A percentile compares a stretch with the other conserved stretches of the same genome.
phyloP scores from a whole-genome alignment of 2,329 filamentous ascomycete species.

The Aspergillus puulaauensis region DNA sequence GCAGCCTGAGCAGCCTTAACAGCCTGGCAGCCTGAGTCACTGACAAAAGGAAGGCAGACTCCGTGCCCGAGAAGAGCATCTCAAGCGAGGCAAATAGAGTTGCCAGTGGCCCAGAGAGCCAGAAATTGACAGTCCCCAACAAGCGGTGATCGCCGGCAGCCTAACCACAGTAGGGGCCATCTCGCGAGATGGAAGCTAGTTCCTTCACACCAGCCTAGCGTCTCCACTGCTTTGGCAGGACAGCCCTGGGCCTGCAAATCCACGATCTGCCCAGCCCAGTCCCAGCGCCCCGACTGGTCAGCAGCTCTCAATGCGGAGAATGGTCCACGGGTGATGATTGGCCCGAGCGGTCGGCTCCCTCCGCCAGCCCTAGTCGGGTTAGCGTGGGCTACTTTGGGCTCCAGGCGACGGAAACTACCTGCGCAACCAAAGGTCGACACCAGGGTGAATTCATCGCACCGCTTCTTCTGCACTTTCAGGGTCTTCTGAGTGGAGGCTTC shows the following conservation, averaged over 20 bases:
- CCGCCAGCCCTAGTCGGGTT: neutral
- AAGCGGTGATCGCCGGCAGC: conserved; percentile 3
- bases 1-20: too few relatives aligned
- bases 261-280: conserved; percentile 1
- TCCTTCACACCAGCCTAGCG: neutral
- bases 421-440: neutral
- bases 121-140: conserved; percentile 3
- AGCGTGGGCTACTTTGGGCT: conserved; percentile 4
- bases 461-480: neutral
- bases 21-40: too few relatives aligned
- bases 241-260: too few relatives aligned
- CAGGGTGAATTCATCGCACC: too few relatives aligned
- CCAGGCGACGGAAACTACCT: neutral
- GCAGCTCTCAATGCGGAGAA: neutral
- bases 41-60: neutral
- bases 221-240: too few relatives aligned
- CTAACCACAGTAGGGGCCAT: conserved; percentile 11
- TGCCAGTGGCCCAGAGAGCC: neutral
- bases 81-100: neutral
- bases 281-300: neutral
- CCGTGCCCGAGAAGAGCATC: neutral
- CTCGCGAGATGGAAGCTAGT: conserved; percentile 12
- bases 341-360: neutral
- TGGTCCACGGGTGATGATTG: conserved; percentile 1
- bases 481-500: neutral